A percentile compares a stretch with the other conserved stretches of the same genome.
These are phyloP conservation scores for Ceratocystis destructans DNA, from an alignment of 2,329 filamentous ascomycete genomes.

Conservation along the genomic window DNA sequence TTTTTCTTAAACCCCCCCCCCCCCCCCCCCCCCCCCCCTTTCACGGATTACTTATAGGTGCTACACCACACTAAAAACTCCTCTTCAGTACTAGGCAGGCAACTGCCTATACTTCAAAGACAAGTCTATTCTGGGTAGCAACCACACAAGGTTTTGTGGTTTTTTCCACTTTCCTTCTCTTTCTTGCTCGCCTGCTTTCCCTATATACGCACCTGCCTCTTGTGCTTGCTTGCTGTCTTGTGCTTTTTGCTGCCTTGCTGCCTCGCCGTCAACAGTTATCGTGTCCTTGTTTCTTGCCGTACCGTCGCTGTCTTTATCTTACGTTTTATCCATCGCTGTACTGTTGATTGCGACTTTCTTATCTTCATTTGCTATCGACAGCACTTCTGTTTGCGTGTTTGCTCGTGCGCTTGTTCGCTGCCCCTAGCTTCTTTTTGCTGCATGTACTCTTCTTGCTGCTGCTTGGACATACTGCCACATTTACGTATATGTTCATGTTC, in stretches of 20 bases:
- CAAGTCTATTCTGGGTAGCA: too few relatives aligned
- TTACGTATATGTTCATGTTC: not conserved
- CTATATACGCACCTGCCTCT: not conserved
- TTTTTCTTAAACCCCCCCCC: too few relatives aligned
- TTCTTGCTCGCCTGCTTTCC: not conserved
- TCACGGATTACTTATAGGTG: too few relatives aligned
- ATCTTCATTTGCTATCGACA: not conserved
- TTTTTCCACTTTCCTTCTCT: not conserved
- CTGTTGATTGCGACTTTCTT: not conserved
- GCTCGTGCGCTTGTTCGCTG: not conserved
- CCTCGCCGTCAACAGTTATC: too few relatives aligned
- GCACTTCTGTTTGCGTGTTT: not conserved
- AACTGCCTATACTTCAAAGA: too few relatives aligned
- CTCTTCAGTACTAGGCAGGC: too few relatives aligned
- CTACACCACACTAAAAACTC: too few relatives aligned
- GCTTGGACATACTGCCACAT: not conserved
- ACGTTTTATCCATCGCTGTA: not conserved
- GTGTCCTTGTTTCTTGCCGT: too few relatives aligned
- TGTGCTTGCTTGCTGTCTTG: not conserved
- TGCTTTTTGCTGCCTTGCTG: not conserved
- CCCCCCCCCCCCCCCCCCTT: too few relatives aligned
- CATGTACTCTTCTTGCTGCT: not conserved
- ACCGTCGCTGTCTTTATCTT: too few relatives aligned
- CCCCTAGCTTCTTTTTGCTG: not conserved
- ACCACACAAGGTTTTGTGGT: not conserved